Evolutionary conservation across 1,284 basidiomycete genomes (phyloP).

Genomic region (Sporisorium sorghi): DNA sequence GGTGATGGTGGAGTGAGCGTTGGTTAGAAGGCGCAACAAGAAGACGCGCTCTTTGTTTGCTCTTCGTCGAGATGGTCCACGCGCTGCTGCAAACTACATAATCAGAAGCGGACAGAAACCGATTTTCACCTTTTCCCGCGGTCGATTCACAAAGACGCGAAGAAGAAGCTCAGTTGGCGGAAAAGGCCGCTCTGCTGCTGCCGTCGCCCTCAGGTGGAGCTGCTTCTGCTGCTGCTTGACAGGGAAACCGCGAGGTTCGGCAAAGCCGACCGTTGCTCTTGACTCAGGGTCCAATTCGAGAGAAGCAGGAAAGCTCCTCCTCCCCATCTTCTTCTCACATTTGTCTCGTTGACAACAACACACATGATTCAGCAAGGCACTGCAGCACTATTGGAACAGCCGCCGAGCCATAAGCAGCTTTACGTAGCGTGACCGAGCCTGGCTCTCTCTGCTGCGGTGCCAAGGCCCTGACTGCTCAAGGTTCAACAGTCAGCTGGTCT

Average conservation of each 20-base stretch:
- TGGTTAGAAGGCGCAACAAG: not conserved
- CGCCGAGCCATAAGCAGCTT: not conserved
- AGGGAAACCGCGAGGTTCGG: not conserved
- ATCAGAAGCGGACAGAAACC: conserved; percentile 5
- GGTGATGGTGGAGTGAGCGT: not conserved
- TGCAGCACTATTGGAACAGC: not conserved
- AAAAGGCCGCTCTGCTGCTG: not conserved
- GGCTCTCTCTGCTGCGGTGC: too few relatives aligned
- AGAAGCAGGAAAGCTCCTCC: not conserved
- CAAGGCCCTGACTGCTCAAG: not conserved
- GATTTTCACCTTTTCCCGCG: not conserved
- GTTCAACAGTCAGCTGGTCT: not conserved
- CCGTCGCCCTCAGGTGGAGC: not conserved
- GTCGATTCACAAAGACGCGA: conserved; percentile 2
- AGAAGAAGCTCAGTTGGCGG: not conserved
- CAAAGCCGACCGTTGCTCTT: not conserved
- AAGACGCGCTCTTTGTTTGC: not conserved
- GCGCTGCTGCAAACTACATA: conserved; percentile 6
- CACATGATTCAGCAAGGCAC: conserved; percentile 1
- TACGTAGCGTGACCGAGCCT: not conserved
- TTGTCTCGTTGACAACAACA: not conserved
- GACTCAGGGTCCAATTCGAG: not conserved
- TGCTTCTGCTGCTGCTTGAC: not conserved
- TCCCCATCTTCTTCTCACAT: not conserved
- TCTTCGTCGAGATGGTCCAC: not conserved